A percentile compares a stretch with the other conserved stretches of the same genome.
phyloP scores from a whole-genome alignment of 1,284 basidiomycete species.

The Leccinum griseonigrum region DNA sequence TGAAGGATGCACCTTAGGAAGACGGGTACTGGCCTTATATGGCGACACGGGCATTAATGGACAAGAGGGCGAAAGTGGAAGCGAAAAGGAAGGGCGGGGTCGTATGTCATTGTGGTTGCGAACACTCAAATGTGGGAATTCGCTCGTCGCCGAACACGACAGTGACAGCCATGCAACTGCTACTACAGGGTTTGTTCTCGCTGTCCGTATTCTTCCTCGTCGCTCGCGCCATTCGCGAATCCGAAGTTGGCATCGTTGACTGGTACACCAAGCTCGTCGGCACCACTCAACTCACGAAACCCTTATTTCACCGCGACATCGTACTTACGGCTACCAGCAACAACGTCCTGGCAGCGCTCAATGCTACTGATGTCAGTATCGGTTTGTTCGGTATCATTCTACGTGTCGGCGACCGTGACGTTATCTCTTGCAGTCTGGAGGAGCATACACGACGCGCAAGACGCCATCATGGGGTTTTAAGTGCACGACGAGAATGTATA shows the following conservation, averaged over 20 bases:
- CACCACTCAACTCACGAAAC: slow-evolving; percentile 47
- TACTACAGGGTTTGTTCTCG: slow-evolving; percentile 17
- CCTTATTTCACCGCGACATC: slow-evolving; percentile 55
- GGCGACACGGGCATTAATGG: not conserved
- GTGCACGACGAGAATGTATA: slow-evolving; percentile 58
- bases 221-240: slow-evolving; percentile 55
- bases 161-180: not conserved
- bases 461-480: slow-evolving; percentile 71
- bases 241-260: slow-evolving; percentile 81
- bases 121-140: too few relatives aligned
- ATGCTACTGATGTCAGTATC: slow-evolving; percentile 69
- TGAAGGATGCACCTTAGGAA: slow-evolving; percentile 55
- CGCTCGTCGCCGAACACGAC: not conserved
- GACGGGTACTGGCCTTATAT: slow-evolving; percentile 40
- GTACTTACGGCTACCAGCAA: slow-evolving; percentile 70
- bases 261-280: slow-evolving; percentile 82
- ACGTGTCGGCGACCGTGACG: slow-evolving; percentile 8
- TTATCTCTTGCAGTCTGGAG: slow-evolving; percentile 67
- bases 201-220: slow-evolving; percentile 9
- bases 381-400: slow-evolving; percentile 40
- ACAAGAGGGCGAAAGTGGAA: slow-evolving; percentile 22
- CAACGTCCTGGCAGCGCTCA: slow-evolving; percentile 79
- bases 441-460: slow-evolving; percentile 64
- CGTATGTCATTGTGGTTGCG: too few relatives aligned
- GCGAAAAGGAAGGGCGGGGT: slow-evolving; percentile 42